Evolutionary conservation across 371 early-diverging fungal species (phyloP).

Genomic region (Basidiobolus meristosporus): DNA sequence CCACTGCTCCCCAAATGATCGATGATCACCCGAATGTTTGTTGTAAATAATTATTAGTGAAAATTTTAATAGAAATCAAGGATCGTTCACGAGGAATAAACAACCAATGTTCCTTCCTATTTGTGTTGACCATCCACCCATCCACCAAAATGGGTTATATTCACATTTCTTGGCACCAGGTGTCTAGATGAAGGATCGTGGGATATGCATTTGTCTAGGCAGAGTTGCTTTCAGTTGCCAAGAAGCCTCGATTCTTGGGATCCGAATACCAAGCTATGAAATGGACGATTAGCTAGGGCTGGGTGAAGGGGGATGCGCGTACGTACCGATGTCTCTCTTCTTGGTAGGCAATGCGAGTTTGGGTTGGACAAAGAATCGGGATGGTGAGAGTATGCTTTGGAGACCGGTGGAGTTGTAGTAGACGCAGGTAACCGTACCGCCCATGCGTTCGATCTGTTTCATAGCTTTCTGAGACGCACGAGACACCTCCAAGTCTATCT

Average conservation of each 20-base stretch:
- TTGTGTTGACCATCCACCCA: too few relatives aligned
- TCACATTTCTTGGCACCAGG: too few relatives aligned
- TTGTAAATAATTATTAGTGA: too few relatives aligned
- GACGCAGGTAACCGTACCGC: constrained; percentile 66
- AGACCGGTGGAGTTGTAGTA: constrained; percentile 65
- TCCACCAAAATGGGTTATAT: too few relatives aligned
- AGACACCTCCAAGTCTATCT: constrained; percentile 69
- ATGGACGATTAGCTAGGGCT: not conserved
- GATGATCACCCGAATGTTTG: too few relatives aligned
- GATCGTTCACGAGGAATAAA: too few relatives aligned
- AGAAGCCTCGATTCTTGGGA: constrained; percentile 44
- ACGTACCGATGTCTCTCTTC: constrained; percentile 32
- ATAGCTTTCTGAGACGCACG: constrained; percentile 69
- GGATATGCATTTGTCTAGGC: too few relatives aligned
- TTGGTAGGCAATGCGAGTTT: constrained; percentile 32
- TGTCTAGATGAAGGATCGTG: too few relatives aligned
- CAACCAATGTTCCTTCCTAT: too few relatives aligned
- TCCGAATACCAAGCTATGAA: constrained; percentile 29
- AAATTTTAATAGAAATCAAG: too few relatives aligned
- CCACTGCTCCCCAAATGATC: too few relatives aligned
- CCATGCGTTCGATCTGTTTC: constrained; percentile 57
- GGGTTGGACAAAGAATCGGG: constrained; percentile 53
- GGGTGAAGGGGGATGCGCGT: not conserved
- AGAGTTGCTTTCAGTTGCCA: constrained; percentile 17
- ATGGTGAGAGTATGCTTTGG: constrained; percentile 56